A percentile compares a stretch with the other conserved stretches of the same genome.
phyloP scores from a whole-genome alignment of 78 protist genomes.

The Speleostelium caveatum region DNA sequence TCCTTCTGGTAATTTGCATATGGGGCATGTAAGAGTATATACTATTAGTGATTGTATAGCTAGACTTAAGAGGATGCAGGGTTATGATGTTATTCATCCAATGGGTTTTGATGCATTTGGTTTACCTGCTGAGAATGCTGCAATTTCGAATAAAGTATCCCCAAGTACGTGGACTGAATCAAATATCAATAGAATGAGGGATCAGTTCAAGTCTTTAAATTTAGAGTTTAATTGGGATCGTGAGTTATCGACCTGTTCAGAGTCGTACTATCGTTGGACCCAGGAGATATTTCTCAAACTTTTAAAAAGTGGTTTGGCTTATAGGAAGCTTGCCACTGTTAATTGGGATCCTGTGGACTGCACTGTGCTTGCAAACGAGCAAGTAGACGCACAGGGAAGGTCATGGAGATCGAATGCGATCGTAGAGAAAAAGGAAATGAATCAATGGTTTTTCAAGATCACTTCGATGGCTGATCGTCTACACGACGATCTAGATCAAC shows the following conservation, averaged over 20 bases:
- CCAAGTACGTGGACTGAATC: conserved; percentile 88
- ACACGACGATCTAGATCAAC: conserved; percentile 69
- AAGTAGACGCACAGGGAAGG: conserved; percentile 90
- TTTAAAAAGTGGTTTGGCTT: conserved; percentile 86
- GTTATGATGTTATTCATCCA: conserved; percentile 90
- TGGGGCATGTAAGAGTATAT: conserved; percentile 95
- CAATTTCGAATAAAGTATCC: conserved; percentile 82
- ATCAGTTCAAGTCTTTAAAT: conserved; percentile 78
- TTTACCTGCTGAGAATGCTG: conserved; percentile 96
- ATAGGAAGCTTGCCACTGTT: conserved; percentile 80
- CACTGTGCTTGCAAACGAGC: conserved; percentile 97
- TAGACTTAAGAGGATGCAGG: conserved; percentile 84
- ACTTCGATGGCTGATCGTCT: conserved; percentile 87
- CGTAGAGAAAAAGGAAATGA: conserved; percentile 83
- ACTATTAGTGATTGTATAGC: conserved; percentile 88
- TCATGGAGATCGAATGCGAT: conserved; percentile 94
- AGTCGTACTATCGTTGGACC: conserved; percentile 92
- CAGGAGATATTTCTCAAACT: conserved; percentile 94
- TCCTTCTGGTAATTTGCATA: conserved; percentile 91
- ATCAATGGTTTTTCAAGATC: conserved; percentile 91
- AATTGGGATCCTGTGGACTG: conserved; percentile 94
- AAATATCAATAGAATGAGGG: conserved; percentile 88
- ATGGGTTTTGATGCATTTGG: conserved; percentile 97
- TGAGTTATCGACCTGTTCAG: conserved; percentile 89
- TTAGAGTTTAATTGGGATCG: conserved; percentile 85